Evolutionary conservation across 179 eudicot genomes (phyloP), one percentile per base, ranked within the genome.

Genomic region (Monotropa hypopitys): DNA sequence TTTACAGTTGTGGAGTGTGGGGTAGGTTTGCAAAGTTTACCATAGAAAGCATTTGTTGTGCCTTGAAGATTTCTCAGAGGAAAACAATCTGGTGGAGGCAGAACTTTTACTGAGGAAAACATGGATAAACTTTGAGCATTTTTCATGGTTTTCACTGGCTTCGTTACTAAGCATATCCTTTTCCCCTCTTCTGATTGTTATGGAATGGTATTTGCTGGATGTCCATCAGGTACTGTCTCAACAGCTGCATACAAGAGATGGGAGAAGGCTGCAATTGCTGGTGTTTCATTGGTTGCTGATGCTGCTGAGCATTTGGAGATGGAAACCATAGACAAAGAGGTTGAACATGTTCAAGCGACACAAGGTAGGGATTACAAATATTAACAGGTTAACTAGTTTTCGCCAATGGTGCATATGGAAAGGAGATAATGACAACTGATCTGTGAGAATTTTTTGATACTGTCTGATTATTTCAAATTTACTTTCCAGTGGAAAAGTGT

Each of bases 191-290:
- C 59, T 53, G 47, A 75, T 21, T 62, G 30, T 38, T 69, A 71
- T 80, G n/a, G 3, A 42, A 1, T 35, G 66, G 51, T 35, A 57
- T 18, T 67, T 49, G 54, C 62, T 70, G 73, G 40, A 78, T 85
- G 59, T 80, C 46, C 73, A 72, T 71, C 81, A 84, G 92, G 87
- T 80, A 70, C 73, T 75, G 79, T 79, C 51, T 88, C 97, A 63
- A 84, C 90, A 49, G 91, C 92, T 85, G 92, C 93, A 66, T 83
- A 86, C 68, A 95, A 89, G 87, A 90, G 87, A 84, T 91, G 97
- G 98, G 98, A 95, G 77, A 90, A 91, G 87, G 99, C 97, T 72
- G 99, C 98, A 73, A 95, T 89, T 79, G 99, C 97, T 84, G 99
- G 99, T 66, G 93, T 95, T 76, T 93, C 98, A 57, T 85, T 95